Evolutionary conservation across 179 eudicot genomes (phyloP).

Genomic region (Spergularia azorica): DNA sequence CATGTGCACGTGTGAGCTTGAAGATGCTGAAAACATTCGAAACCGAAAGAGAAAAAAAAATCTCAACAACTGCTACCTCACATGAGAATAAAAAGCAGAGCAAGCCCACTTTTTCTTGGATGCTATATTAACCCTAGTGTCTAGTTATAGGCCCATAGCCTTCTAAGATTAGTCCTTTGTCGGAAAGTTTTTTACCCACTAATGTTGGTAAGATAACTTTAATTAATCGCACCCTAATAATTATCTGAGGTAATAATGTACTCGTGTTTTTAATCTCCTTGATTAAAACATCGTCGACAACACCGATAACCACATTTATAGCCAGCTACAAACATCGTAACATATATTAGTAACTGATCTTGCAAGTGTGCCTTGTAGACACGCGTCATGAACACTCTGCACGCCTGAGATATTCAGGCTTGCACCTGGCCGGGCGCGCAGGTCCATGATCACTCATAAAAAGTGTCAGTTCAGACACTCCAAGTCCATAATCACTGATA

Average conservation of each 20-base stretch:
- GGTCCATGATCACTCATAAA: too few species aligned
- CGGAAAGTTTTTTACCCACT: conserved; percentile 33
- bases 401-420: not conserved
- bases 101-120: conserved; percentile 4
- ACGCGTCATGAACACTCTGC: too few species aligned
- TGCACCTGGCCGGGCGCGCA: not conserved
- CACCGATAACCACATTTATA: not conserved
- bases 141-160: conserved; percentile 2
- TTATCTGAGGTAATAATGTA: not conserved
- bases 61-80: not conserved
- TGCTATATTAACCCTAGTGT: conserved; percentile 18
- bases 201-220: conserved; percentile 21
- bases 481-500: too few species aligned
- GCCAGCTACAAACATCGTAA: too few species aligned
- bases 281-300: not conserved
- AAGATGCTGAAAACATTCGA: not conserved
- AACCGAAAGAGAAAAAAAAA: not conserved
- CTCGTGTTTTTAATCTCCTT: not conserved
- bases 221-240: conserved; percentile 24
- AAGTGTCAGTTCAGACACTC: too few species aligned
- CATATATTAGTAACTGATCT: too few species aligned
- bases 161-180: conserved; percentile 29
- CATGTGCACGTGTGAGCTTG: not conserved
- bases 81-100: not conserved
- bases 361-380: too few species aligned